These are phyloP conservation scores for Gynostemma pentaphyllum DNA, from an alignment of 306 rosid genomes.

Conservation along the genomic window DNA sequence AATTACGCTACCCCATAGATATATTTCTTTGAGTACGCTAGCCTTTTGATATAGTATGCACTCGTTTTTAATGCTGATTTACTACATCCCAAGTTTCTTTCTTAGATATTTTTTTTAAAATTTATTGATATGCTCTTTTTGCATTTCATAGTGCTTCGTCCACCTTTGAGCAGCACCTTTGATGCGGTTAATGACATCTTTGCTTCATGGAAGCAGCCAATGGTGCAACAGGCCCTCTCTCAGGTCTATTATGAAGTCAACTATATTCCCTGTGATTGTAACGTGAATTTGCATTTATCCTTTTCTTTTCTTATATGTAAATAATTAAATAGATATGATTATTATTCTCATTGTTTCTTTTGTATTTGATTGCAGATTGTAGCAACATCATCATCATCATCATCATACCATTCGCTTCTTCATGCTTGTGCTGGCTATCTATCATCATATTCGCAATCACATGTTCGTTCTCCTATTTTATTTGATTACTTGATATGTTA, in stretches of 20 bases:
- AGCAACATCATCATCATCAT: slow-evolving; percentile 51
- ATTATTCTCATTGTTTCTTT: slow-evolving; percentile 17
- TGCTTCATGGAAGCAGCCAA: slow-evolving; percentile 76
- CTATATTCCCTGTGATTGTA: neutral
- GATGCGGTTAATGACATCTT: slow-evolving; percentile 62
- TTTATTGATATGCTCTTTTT: neutral
- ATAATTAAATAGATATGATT: neutral
- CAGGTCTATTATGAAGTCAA: slow-evolving; percentile 41
- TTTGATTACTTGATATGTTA: neutral
- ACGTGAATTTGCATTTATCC: neutral
- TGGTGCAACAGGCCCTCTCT: slow-evolving; percentile 72
- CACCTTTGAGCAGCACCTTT: slow-evolving; percentile 48
- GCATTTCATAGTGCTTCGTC: slow-evolving; percentile 68
- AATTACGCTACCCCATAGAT: neutral
- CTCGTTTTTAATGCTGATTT: neutral
- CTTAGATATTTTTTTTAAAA: neutral
- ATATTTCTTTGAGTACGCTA: neutral
- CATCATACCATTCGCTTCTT: slow-evolving; percentile 57
- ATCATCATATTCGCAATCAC: slow-evolving; percentile 79
- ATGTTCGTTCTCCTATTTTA: slow-evolving; percentile 42
- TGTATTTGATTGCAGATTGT: slow-evolving; percentile 54
- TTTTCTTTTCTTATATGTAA: neutral
- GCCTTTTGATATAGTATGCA: neutral
- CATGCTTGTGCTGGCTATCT: slow-evolving; percentile 85
- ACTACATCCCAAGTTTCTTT: neutral